A percentile compares a stretch with the other conserved stretches of the same genome.
phyloP scores from a whole-genome alignment of 345 rosid species.

The Aquilaria malaccensis region DNA sequence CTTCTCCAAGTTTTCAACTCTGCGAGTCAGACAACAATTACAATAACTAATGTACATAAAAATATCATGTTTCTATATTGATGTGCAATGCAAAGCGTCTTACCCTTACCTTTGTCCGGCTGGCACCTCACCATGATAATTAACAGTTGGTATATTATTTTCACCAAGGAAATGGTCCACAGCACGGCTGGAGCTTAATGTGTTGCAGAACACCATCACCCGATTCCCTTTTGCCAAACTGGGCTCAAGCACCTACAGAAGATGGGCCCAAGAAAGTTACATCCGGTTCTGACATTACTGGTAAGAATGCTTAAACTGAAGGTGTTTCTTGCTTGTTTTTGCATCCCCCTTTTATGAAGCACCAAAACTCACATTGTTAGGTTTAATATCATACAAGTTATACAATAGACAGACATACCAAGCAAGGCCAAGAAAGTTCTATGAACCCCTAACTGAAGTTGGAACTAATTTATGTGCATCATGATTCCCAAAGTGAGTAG shows the following conservation, averaged over 20 bases:
- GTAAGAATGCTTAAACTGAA: constrained; percentile 1
- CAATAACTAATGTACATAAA: background rate
- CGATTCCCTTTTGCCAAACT: constrained; percentile 90
- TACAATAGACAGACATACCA: too few relatives aligned
- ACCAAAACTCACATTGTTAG: too few relatives aligned
- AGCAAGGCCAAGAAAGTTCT: too few relatives aligned
- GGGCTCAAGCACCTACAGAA: constrained; percentile 81
- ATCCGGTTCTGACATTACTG: background rate
- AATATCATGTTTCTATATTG: background rate
- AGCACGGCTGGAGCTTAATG: constrained; percentile 86
- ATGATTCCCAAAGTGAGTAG: too few relatives aligned
- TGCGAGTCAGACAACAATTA: constrained; percentile 16
- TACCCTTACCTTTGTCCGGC: constrained; percentile 76
- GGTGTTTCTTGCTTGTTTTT: too few relatives aligned
- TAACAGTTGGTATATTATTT: constrained; percentile 74
- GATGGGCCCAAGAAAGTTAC: constrained; percentile 11
- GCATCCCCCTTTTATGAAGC: too few relatives aligned
- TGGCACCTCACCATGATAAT: constrained; percentile 95
- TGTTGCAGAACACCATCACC: constrained; percentile 94
- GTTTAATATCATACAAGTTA: too few relatives aligned
- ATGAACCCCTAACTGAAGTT: too few relatives aligned
- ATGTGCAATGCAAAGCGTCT: background rate
- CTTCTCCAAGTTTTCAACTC: constrained; percentile 83
- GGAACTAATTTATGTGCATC: too few relatives aligned
- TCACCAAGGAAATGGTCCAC: constrained; percentile 87